phyloP scores from a whole-genome alignment of 352 stramenopile genomes.

The Albugo laibachii region DNA sequence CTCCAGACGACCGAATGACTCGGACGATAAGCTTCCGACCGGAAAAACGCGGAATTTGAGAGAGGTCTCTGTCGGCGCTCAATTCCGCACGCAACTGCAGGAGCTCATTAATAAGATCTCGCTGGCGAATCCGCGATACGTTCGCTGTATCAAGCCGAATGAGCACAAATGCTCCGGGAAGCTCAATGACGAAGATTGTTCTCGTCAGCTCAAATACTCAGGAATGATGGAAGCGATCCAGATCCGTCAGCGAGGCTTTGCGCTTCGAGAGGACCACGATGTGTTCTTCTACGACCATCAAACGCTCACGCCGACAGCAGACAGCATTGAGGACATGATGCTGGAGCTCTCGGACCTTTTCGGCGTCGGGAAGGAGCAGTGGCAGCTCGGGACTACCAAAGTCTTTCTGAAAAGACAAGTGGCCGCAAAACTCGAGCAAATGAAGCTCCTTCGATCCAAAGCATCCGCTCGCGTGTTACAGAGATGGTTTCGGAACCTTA shows the following conservation, averaged over 20 bases:
- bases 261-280: conserved; percentile 73
- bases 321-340: conserved; percentile 69
- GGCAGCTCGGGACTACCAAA: conserved; percentile 77
- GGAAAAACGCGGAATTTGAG: conserved; percentile 67
- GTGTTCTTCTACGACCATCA: conserved; percentile 85
- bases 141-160: conserved; percentile 81
- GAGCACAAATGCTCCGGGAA: conserved; percentile 59
- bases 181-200: conserved; percentile 65
- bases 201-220: conserved; percentile 79
- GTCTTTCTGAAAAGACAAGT: conserved; percentile 70
- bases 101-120: conserved; percentile 82
- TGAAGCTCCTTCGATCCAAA: conserved; percentile 66
- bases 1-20: conserved; percentile 38
- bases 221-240: conserved; percentile 85
- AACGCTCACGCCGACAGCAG: conserved; percentile 54
- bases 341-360: conserved; percentile 72
- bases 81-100: conserved; percentile 79
- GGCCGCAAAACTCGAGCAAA: conserved; percentile 61
- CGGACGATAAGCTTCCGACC: conserved; percentile 12
- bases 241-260: conserved; percentile 77
- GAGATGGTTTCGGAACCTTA: conserved; percentile 62
- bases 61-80: conserved; percentile 69
- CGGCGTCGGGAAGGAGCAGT: conserved; percentile 73
- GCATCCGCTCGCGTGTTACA: conserved; percentile 63
- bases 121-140: conserved; percentile 68